Evolutionary conservation across 805 yeast species (phyloP).

Genomic region (Wickerhamomyces alni): DNA sequence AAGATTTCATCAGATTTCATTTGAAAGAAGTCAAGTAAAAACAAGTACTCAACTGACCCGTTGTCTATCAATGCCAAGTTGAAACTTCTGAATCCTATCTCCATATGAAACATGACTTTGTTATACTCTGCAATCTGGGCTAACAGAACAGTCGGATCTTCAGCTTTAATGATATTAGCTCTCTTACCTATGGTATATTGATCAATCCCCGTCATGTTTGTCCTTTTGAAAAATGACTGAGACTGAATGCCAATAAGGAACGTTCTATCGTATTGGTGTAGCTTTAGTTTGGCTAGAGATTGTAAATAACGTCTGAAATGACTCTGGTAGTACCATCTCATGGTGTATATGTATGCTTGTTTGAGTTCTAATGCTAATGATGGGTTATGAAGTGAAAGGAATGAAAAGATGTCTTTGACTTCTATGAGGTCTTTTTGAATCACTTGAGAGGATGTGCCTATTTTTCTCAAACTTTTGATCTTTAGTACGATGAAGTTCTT

Average conservation of each 20-base stretch:
- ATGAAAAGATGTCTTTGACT: slow-evolving; percentile 56
- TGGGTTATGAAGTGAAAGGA: slow-evolving; percentile 47
- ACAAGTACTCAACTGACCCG: slow-evolving; percentile 68
- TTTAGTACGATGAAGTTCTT: slow-evolving; percentile 60
- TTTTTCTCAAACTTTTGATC: slow-evolving; percentile 59
- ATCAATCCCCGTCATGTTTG: slow-evolving; percentile 17
- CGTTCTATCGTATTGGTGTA: slow-evolving; percentile 48
- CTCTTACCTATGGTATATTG: slow-evolving; percentile 38
- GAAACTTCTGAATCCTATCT: slow-evolving; percentile 67
- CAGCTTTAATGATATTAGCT: slow-evolving; percentile 46
- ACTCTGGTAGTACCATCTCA: slow-evolving; percentile 87
- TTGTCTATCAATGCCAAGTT: slow-evolving; percentile 72
- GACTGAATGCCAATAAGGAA: slow-evolving; percentile 43
- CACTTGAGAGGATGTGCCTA: slow-evolving; percentile 65
- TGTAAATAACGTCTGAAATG: slow-evolving; percentile 72
- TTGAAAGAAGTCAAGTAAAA: slow-evolving; percentile 65
- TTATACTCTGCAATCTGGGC: slow-evolving; percentile 83
- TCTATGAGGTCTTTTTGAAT: slow-evolving; percentile 62
- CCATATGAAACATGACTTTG: slow-evolving; percentile 61
- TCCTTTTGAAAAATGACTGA: slow-evolving; percentile 11
- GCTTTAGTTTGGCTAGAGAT: slow-evolving; percentile 58
- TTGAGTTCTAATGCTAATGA: slow-evolving; percentile 66
- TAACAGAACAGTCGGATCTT: slow-evolving; percentile 61
- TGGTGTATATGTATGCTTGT: slow-evolving; percentile 79
- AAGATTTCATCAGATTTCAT: slow-evolving; percentile 34